Base-by-base conservation (phyloP, 2,329 filamentous ascomycete species). In the Laburnicola sp. region DNA sequence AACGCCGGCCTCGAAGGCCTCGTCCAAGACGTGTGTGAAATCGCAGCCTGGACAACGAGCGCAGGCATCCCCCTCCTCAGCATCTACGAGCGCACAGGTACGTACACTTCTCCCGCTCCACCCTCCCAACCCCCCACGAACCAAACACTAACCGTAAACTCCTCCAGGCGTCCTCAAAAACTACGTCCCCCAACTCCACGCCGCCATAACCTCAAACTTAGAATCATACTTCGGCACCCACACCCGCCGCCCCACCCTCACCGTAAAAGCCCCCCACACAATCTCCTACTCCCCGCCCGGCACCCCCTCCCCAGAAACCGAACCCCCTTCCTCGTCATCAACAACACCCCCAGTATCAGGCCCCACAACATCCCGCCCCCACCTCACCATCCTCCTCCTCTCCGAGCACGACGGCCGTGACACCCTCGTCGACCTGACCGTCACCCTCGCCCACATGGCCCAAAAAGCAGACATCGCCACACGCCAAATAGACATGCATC, bases 371-470 rank as follows among this genome's bases (percentile, higher is more conserved):
- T 65, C 22, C 66, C 56, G 58, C 50, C 74, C 71, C 23, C 75
- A 80, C 53, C 72, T 87, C 16, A 82, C 80, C 3, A 74, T 97
- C 16, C 83, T 96, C 50, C 83, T 99, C 34, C 83, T 99, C 44
- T 96, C 91, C 10, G 84, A 86, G 32, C 88, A 93, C 49, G 94
- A 99, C 64, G 93, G 94, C 42, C 85, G 93, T 48, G 91, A 96
- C 66, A 97, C 93, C 3, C 84, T 99, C 56, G 92, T 99, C 35
- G 94, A 99, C 72, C 82, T 99, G 39, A 99, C 94, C 36, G 91
- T 92, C 68, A 97, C 95, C 1, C 80, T 99, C 22, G 85, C 93
- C 4, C 90, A 96, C 68, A 97, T 99, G 94, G 89, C 91, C 5
- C 94, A 97, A 73, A 86, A 87, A 61, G 86, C 86, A 51, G 97